Base-by-base conservation (phyloP, 805 yeast species). In the Hanseniaspora osmophila region DNA sequence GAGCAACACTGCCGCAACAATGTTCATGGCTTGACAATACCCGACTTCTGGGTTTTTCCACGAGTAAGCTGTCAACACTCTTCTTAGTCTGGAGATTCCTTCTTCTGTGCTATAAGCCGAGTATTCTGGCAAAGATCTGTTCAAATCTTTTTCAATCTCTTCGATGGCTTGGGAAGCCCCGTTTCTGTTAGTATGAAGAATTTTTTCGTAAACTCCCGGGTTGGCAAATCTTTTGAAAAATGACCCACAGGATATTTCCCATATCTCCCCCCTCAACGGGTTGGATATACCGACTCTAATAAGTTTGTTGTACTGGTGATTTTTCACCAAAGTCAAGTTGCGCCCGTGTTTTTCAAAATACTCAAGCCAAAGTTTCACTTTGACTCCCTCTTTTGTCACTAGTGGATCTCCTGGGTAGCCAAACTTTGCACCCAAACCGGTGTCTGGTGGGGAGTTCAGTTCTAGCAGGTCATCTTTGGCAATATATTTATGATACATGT, bases 11-110 rank as follows among this genome's bases (percentile, higher is more conserved):
- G 94, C 94, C 1, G 76, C 78, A 9, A 84, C 87, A 44, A 92
- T 92, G 59, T 92, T 92, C 98, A 94, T 92, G 1, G 97, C 98
- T 62, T 92, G 98, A 60, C 99, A 92, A 61, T 92, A 92, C 0
- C 99, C 99, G 22, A 92, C 85, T 38, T 90, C 95, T 0, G 95
- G 96, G 59, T 88, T 87, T 52, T 83, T 84, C 96, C 97, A 92
- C 0, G 96, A 84, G 57, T 88, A 92, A 0, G 96, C 96, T 0
- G 94, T 82, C 48, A 92, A 70, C 0, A 92, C 97, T 49, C 94
- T 72, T 49, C 98, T 71, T 42, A 92, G 70, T 45, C 95, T 69
- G 43, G 70, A 74, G 40, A 92, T 88, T 6, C 99, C 98, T 55
- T 84, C 94, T 5, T 72, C 72, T 9, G 73, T 71, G 60, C 92